These are phyloP conservation scores for Chloris gayana DNA, from an alignment of 176 grass and related monocot genomes.

Conservation along the genomic window DNA sequence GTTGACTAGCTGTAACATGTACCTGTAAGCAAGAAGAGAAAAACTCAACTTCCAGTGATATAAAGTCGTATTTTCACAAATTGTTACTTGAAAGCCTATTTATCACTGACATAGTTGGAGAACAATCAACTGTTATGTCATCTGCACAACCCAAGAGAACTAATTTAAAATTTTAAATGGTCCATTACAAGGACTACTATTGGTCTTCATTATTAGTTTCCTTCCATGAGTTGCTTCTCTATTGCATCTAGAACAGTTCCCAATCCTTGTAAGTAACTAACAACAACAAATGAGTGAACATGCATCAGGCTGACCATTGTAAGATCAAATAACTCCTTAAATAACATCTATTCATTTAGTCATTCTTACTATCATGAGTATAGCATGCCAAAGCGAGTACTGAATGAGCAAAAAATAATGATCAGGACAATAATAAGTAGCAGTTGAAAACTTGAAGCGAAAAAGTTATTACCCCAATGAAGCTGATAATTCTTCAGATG, in stretches of 20 bases:
- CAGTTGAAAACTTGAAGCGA: conserved; percentile 6
- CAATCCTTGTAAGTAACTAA: conserved; percentile 21
- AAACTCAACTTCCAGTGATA: conserved; percentile 22
- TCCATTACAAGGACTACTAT: conserved; percentile 11
- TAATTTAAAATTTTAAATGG: neutral
- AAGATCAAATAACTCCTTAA: too few species aligned
- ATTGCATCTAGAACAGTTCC: neutral
- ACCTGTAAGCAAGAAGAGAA: conserved; percentile 54
- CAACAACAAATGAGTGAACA: too few species aligned
- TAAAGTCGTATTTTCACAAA: conserved; percentile 17
- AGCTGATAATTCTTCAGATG: conserved; percentile 88
- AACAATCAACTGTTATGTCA: neutral
- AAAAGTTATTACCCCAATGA: conserved; percentile 83
- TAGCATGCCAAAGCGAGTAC: neutral
- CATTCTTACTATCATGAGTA: conserved; percentile 13
- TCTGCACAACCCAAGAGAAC: neutral
- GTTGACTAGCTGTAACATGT: conserved; percentile 83
- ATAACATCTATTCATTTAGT: conserved; percentile 8
- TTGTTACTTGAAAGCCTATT: neutral
- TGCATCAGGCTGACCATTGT: too few species aligned
- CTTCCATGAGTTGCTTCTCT: neutral
- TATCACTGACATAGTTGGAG: neutral
- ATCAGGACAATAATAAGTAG: conserved; percentile 17
- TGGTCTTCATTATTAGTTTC: conserved; percentile 7
- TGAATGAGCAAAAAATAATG: neutral